Evolutionary conservation across 495 filamentous ascomycete species (phyloP), one percentile per base, ranked within the genome.

Genomic region (Trypethelium eluteriae): DNA sequence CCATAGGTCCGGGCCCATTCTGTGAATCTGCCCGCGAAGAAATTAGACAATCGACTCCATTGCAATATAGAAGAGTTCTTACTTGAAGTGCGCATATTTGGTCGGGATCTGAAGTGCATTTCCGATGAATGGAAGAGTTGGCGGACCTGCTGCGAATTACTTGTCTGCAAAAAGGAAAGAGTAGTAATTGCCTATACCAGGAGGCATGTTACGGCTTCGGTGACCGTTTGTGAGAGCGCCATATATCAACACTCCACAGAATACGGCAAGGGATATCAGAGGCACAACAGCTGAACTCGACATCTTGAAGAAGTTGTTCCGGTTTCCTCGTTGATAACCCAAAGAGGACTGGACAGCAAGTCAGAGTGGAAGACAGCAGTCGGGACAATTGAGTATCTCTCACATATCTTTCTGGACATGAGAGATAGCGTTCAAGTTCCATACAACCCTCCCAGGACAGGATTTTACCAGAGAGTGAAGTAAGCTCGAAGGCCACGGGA

Each of bases 1-100:
- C 81, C 81, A 67, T 79, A 82, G 32, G 74, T 47, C 62, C 73
- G 69, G 2, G 79, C 76, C 79, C 80, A 82, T 73, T 81, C 68
- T 39, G 77, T 76, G 71, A 81, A 80, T 65, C 74, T 78, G 44
- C 34, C n/a, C 12, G 6, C 2, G n/a, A n/a, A 57, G 50, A 12
- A 62, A 35, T 66, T 57, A 50, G 61, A 38, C 36, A 36, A 10
- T 16, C 63, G 66, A 62, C 64, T 7, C 39, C 47, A 35, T 35
- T 66, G 25, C 34, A 53, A 46, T 16, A 1, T 46, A 46, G 11
- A 67, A 64, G 39, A 18, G 63, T 53, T 62, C 61, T 32, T 67
- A 74, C 73, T 73, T 73, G 12, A 74, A 67, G 67, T 77, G 72
- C 10, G 72, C 70, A 16, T 70, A 66, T 39, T 70, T 74, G 39